Base-by-base conservation (phyloP, 2,329 filamentous ascomycete species). In the Penicillium freii region DNA sequence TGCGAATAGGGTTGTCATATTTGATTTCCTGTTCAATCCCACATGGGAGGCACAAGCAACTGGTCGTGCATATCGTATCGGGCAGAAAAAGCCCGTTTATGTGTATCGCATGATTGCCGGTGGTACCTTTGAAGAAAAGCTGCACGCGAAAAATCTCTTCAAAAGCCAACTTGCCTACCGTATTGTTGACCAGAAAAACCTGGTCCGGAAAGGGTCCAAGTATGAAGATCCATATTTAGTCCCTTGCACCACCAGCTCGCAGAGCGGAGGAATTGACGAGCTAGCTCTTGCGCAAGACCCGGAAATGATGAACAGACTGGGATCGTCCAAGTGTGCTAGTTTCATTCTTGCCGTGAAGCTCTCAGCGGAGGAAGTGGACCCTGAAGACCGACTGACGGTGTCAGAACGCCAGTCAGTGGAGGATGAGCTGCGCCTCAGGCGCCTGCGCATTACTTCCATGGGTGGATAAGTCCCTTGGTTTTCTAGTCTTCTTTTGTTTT, bases 1-100 rank as follows among this genome's bases (percentile, higher is more conserved):
- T 1, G 92, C 92, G 1, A 96, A 92, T 70, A 85, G 92, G 21
- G 90, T 96, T 1, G 83, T 97, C 21, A 88, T 97, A 21, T 89
- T 95, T 55, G 92, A 97, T 70, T 91, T 89, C 68, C 81, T 82
- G 59, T 96, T 87, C 76, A 94, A 92, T 62, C 92, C 92, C 0
- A 82, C 86, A 5, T 81, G 87, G 69, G 92, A 96, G 72, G 87
- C 92, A 66, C 92, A 97, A 74, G 92, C 92, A 1, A 85, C 96
- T 50, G 92, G 91, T 2, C 84, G 92, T 52, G 88, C 90, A 0
- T 96, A 94, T 73, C 89, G 92, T 1, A 83, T 97, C 34, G 91
- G 92, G 0, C 92, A 97, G 72, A 78, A 76, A 38, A 94, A 92
- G 66, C 81, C 83, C 0, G 92, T 96, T 1, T 92, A 84, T 69